Evolutionary conservation across 805 yeast genomes (phyloP).

Genomic region (Kodamaea kakaduensis): DNA sequence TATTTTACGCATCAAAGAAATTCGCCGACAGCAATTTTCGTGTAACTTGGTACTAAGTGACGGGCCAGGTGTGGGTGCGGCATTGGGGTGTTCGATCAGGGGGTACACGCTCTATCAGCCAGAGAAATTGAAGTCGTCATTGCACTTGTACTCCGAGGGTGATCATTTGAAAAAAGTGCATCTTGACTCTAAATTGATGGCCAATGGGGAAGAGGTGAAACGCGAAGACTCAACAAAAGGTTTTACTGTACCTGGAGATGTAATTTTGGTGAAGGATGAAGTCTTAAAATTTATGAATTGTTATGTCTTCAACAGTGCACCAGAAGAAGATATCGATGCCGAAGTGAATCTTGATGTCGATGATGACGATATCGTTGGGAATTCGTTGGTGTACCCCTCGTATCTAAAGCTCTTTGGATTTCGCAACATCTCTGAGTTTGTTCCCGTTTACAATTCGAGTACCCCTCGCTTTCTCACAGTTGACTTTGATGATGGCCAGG

Average conservation of each 20-base stretch:
- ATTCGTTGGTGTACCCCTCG: constrained; percentile 32
- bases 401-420: constrained; percentile 68
- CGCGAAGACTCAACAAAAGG: constrained; percentile 22
- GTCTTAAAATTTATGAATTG: constrained; percentile 26
- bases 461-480: constrained; percentile 67
- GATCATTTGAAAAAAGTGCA: constrained; percentile 49
- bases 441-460: constrained; percentile 48
- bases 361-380: constrained; percentile 10
- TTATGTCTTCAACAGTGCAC: constrained; percentile 32
- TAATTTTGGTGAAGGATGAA: constrained; percentile 24
- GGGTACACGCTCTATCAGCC: constrained; percentile 66
- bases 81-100: constrained; percentile 57
- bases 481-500: constrained; percentile 43
- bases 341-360: constrained; percentile 8
- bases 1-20: constrained; percentile 55
- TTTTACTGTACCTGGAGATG: constrained; percentile 17
- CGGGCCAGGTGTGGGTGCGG: constrained; percentile 26
- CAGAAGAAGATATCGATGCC: constrained; percentile 12
- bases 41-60: constrained; percentile 58
- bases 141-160: constrained; percentile 50
- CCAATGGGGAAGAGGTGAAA: constrained; percentile 27
- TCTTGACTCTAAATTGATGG: constrained; percentile 28
- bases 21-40: constrained; percentile 58
- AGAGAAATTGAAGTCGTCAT: constrained; percentile 48
- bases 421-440: constrained; percentile 42